Percentiles rank a stretch among this genome's conserved stretches.
phyloP scores from a whole-genome alignment of 345 rosid genomes.

The Eucalyptus urophylla region DNA sequence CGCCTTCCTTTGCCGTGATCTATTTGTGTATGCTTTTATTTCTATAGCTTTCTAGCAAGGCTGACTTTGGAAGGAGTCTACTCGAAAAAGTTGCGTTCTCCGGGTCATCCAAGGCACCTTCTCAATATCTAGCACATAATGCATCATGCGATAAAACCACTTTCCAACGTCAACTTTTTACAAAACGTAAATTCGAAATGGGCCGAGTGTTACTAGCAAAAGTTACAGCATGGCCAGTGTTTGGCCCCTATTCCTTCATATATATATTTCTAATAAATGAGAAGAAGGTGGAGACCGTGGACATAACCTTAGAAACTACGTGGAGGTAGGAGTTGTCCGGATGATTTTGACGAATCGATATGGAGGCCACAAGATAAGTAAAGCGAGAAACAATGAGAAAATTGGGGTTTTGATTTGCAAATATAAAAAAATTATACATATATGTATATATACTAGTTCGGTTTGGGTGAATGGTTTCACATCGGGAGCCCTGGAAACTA shows the following conservation, averaged over 20 bases:
- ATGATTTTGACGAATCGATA: not conserved
- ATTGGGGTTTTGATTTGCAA: too few species aligned
- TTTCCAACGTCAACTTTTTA: not conserved
- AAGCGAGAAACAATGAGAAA: not conserved
- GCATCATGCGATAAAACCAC: not conserved
- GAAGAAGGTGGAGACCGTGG: not conserved
- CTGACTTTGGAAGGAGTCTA: not conserved
- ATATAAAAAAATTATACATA: too few species aligned
- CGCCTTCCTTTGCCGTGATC: not conserved
- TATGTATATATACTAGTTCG: too few species aligned
- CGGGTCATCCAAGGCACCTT: not conserved
- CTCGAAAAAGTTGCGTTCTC: not conserved
- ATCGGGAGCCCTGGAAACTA: rapidly evolving
- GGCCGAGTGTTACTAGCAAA: not conserved
- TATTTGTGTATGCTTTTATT: not conserved
- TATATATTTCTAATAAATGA: too few species aligned
- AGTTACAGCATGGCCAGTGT: not conserved
- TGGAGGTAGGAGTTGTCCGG: too few species aligned
- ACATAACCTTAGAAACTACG: not conserved
- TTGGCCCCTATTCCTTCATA: not conserved
- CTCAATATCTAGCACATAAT: not conserved
- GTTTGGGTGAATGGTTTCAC: too few species aligned
- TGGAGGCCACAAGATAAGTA: not conserved
- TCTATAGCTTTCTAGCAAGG: not conserved
- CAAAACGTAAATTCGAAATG: too few species aligned